Evolutionary conservation across 148 eudicot genomes (phyloP), one percentile per base, ranked within the genome.

Genomic region (Pharnaceum exiguum): DNA sequence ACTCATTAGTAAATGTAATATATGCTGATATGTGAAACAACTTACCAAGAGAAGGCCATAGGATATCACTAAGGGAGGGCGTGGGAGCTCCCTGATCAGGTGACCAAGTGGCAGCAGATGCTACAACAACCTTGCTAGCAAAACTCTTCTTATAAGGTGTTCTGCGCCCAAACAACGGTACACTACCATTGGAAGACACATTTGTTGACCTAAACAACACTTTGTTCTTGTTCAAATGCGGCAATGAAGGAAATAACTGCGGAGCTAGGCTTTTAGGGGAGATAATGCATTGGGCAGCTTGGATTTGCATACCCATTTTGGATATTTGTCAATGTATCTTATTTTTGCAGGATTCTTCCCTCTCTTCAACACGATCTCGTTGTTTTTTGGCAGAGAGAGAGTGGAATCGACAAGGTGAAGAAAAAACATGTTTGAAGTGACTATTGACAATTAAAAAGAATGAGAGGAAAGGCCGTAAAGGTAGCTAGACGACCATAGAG

Each of bases 21-120:
- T 29, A 12, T n/a, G 29, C n/a, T n/a, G 3, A 11, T 10, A 24
- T 10, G 15, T 1, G 8, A 15, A 17, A 29, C 9, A 12, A 18
- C 50, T 57, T 59, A 89, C 96, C 96, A 43, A 86, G 79, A 39
- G 95, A 81, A 61, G 97, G 97, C 97, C 97, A 90, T 39, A 90
- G 27, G 24, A 84, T 30, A 55, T 84, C 91, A 59, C 95, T 87
- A 24, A 90, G 67, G 2, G 77, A 68, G 60, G 97, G 95, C 60
- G 80, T 59, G 48, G 84, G 72, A n/a, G 82, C 63, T 8, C 78
- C 71, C 59, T 82, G 79, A 2, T 90, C 89, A 26, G 97, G 97
- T 13, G 63, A 60, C 95, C 90, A 89, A 11, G 64, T 68, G 25
- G 80, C 68, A 0, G 84, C 60, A 0, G 45, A 53, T 10, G 79